A percentile compares a stretch with the other conserved stretches of the same genome.
phyloP scores from a whole-genome alignment of 352 stramenopile genomes.

The Phytophthora nicotianae region DNA sequence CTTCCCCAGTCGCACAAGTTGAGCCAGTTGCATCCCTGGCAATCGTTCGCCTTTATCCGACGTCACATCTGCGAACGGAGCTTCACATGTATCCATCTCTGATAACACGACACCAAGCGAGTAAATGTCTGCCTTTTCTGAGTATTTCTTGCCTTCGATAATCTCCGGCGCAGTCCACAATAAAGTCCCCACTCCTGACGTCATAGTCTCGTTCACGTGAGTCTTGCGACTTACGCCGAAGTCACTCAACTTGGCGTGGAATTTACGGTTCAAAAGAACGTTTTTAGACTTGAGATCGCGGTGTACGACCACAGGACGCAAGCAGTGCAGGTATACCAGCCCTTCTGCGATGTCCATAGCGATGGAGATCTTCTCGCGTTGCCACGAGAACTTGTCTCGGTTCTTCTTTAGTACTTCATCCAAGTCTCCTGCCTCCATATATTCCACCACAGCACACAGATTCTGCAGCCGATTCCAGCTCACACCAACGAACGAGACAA shows the following conservation, averaged over 20 bases:
- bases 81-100: conserved; percentile 74
- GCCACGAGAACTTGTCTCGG: conserved; percentile 64
- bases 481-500: conserved; percentile 76
- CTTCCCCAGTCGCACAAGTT: conserved; percentile 61
- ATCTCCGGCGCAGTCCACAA: conserved; percentile 91
- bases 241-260: conserved; percentile 85
- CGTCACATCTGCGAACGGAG: conserved; percentile 60
- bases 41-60: conserved; percentile 54
- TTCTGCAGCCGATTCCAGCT: conserved; percentile 72
- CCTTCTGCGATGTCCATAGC: conserved; percentile 84
- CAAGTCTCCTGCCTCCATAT: conserved; percentile 79
- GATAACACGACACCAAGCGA: conserved; percentile 85
- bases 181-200: conserved; percentile 77
- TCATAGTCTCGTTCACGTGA: conserved; percentile 75
- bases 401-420: conserved; percentile 59
- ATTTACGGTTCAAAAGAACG: conserved; percentile 71
- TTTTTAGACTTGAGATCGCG: conserved; percentile 91
- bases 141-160: conserved; percentile 86
- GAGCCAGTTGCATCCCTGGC: conserved; percentile 74
- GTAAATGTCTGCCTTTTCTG: conserved; percentile 89
- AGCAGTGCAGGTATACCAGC: conserved; percentile 84
- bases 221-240: conserved; percentile 86
- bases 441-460: conserved; percentile 80
- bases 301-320: conserved; percentile 78
- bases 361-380: conserved; percentile 77